phyloP scores from a whole-genome alignment of 2,329 filamentous ascomycete genomes.

The Hypoxylon sp. region DNA sequence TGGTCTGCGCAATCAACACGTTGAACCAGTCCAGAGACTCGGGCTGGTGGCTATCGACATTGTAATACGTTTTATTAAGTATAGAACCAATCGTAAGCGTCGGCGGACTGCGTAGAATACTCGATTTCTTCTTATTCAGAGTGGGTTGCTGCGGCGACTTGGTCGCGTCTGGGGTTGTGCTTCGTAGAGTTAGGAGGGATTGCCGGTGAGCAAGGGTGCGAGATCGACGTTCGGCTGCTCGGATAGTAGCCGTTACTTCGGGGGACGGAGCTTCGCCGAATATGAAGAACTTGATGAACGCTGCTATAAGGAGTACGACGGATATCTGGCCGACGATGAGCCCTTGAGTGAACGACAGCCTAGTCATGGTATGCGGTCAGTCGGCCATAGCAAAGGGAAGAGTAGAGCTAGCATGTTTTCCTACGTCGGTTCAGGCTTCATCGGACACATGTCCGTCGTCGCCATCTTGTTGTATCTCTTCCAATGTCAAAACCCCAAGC shows the following conservation, averaged over 20 bases:
- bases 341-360: conserved; percentile 91
- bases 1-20: conserved; percentile 94
- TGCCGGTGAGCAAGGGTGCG: conserved; percentile 81
- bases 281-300: conserved; percentile 99
- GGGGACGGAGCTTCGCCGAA: conserved; percentile 92
- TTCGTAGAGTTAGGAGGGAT: conserved; percentile 73
- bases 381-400: conserved; percentile 26
- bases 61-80: conserved; percentile 97
- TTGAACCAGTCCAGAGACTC: conserved; percentile 99
- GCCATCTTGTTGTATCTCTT: conserved; percentile 44
- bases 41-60: conserved; percentile 93
- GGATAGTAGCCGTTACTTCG: conserved; percentile 80
- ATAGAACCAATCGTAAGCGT: conserved; percentile 92
- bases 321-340: conserved; percentile 94
- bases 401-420: conserved; percentile 32
- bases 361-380: conserved; percentile 54
- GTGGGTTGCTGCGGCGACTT: conserved; percentile 56
- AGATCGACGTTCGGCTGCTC: conserved; percentile 79
- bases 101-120: conserved; percentile 78
- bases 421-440: conserved; percentile 52
- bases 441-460: conserved; percentile 51
- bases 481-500: conserved; percentile 12
- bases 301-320: conserved; percentile 88
- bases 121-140: conserved; percentile 75
- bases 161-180: conserved; percentile 52